A percentile compares a stretch with the other conserved stretches of the same genome.
phyloP scores from a whole-genome alignment of 108 stramenopile genomes.

The Nitzschia putrida region DNA sequence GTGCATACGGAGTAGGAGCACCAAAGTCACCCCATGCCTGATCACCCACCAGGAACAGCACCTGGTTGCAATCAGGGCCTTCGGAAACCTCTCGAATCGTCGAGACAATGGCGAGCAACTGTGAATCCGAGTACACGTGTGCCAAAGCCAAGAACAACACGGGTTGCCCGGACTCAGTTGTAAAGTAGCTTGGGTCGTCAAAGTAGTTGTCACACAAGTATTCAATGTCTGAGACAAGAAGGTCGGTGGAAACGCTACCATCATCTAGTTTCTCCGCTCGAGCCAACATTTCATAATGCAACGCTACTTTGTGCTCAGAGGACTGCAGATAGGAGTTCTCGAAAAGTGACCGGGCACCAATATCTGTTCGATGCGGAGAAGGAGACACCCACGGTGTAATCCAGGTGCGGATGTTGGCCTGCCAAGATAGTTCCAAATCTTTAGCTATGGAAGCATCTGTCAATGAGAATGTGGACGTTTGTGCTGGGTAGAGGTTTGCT shows the following conservation, averaged over 20 bases:
- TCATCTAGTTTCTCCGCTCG: background rate
- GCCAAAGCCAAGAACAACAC: slow-evolving; percentile 35
- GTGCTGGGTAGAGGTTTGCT: background rate
- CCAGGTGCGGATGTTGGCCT: slow-evolving; percentile 35
- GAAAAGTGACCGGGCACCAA: background rate
- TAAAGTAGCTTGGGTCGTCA: slow-evolving; percentile 29
- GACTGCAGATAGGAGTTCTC: background rate
- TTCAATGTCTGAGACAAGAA: slow-evolving; percentile 10
- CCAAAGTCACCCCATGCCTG: slow-evolving; percentile 19
- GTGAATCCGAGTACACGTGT: too few relatives aligned
- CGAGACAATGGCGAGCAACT: too few relatives aligned
- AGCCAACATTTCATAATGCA: slow-evolving; percentile 21
- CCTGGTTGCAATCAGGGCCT: too few relatives aligned
- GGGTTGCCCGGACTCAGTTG: slow-evolving; percentile 20
- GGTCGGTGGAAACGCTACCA: background rate
- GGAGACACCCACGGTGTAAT: slow-evolving; percentile 28
- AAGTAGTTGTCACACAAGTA: slow-evolving; percentile 24
- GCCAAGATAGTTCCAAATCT: background rate
- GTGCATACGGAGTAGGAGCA: slow-evolving; percentile 1
- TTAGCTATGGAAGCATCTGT: background rate
- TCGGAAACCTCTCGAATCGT: too few relatives aligned
- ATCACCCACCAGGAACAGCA: slow-evolving; percentile 38
- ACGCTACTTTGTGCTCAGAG: slow-evolving; percentile 14
- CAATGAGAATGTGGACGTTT: slow-evolving; percentile 10
- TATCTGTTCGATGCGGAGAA: background rate